Evolutionary conservation across 106 monocot species (phyloP).

Genomic region (Hemerocallis citrina): DNA sequence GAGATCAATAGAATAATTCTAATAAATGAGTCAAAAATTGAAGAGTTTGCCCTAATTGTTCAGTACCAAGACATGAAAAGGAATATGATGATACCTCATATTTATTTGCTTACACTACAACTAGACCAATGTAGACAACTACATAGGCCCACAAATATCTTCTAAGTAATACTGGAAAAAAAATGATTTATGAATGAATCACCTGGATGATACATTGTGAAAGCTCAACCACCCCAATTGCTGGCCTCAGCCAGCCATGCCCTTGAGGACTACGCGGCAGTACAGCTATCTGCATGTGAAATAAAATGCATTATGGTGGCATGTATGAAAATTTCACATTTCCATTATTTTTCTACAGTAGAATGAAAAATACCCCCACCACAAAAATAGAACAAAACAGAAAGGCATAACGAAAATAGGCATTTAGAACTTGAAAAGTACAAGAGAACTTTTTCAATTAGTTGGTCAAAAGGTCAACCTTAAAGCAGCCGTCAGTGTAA

Average conservation of each 20-base stretch:
- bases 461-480: no score
- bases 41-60: neutral
- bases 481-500: neutral
- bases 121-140: no score
- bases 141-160: no score
- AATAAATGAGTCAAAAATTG: neutral
- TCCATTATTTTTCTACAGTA: neutral
- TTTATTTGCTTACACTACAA: no score
- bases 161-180: neutral
- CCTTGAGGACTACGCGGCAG: constrained; percentile 66
- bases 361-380: neutral
- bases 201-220: constrained; percentile 96
- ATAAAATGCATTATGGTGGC: neutral
- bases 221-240: constrained; percentile 87
- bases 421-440: neutral
- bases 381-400: neutral
- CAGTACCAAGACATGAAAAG: neutral
- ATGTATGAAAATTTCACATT: neutral
- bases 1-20: neutral
- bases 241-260: constrained; percentile 94
- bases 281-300: constrained; percentile 70
- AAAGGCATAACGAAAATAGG: neutral
- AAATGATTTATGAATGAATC: neutral
- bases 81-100: neutral
- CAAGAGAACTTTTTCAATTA: no score